Conservation (phyloP, 805 yeast genomes). For the Metschnikowia reukaufii region DNA sequence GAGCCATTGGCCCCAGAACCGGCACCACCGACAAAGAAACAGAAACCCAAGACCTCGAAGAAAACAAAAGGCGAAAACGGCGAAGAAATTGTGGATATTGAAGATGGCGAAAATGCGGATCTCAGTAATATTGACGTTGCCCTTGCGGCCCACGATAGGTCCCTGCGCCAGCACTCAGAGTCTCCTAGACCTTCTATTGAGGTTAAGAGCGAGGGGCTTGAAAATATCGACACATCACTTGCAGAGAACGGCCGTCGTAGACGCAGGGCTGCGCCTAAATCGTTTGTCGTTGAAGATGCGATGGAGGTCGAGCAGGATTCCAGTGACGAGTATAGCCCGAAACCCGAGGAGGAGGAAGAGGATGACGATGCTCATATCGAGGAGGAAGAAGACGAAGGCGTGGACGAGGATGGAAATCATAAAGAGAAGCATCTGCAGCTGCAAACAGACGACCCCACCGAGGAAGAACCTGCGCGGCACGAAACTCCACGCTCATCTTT, state of each 20-base stretch:
- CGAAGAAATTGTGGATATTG: background rate
- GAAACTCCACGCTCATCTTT: background rate
- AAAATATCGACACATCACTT: too few species aligned
- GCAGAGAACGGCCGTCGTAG: background rate
- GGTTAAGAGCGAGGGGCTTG: background rate
- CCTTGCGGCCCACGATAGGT: conserved; percentile 2
- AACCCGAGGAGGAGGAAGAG: conserved; percentile 5
- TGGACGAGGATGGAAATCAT: background rate
- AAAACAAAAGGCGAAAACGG: background rate
- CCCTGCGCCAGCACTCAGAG: conserved; percentile 2
- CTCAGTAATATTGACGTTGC: conserved; percentile 7
- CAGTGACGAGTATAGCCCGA: conserved; percentile 13
- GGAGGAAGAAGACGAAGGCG: background rate
- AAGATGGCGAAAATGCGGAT: background rate
- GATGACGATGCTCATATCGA: background rate
- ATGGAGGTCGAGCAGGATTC: conserved; percentile 1
- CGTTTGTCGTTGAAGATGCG: conserved; percentile 7
- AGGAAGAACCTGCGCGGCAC: background rate
- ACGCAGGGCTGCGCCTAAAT: conserved; percentile 10
- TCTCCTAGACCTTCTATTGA: conserved; percentile 9
- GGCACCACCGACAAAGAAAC: background rate
- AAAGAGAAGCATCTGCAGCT: too few species aligned
- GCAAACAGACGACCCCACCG: background rate
- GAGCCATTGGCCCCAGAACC: background rate
- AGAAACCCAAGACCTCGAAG: background rate